phyloP scores from a whole-genome alignment of 2,329 filamentous ascomycete genomes.

The Orbilia javanica region DNA sequence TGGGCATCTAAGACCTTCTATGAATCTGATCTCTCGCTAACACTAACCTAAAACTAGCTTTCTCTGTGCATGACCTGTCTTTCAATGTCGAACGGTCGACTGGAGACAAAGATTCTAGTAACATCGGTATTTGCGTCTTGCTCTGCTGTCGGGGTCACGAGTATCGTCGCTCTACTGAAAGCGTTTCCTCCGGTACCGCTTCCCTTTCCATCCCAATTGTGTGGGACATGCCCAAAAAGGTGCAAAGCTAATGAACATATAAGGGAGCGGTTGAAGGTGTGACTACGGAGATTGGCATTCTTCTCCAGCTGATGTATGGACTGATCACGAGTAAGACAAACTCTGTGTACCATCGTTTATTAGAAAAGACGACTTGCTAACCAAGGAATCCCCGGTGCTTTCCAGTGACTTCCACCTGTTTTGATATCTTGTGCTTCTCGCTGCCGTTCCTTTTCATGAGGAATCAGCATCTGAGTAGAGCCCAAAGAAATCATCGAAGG shows the following conservation, averaged over 20 bases:
- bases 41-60: conserved; percentile 8
- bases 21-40: neutral
- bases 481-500: neutral
- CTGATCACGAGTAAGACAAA: conserved; percentile 23
- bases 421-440: conserved; percentile 38
- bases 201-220: neutral
- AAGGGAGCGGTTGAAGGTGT: conserved; percentile 29
- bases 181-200: conserved; percentile 34
- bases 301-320: conserved; percentile 11
- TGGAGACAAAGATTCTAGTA: conserved; percentile 25
- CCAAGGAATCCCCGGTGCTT: neutral
- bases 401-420: conserved; percentile 26
- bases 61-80: conserved; percentile 48
- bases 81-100: conserved; percentile 36
- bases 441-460: conserved; percentile 42
- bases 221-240: neutral
- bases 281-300: neutral
- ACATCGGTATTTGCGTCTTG: conserved; percentile 14
- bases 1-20: neutral
- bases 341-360: neutral
- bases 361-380: neutral
- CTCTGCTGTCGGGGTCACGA: conserved; percentile 10
- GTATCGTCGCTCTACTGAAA: conserved; percentile 9
- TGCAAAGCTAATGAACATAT: neutral
- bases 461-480: conserved; percentile 4